Evolutionary conservation across 2,329 filamentous ascomycete genomes (phyloP).

Genomic region (Aplosporella prunicola): DNA sequence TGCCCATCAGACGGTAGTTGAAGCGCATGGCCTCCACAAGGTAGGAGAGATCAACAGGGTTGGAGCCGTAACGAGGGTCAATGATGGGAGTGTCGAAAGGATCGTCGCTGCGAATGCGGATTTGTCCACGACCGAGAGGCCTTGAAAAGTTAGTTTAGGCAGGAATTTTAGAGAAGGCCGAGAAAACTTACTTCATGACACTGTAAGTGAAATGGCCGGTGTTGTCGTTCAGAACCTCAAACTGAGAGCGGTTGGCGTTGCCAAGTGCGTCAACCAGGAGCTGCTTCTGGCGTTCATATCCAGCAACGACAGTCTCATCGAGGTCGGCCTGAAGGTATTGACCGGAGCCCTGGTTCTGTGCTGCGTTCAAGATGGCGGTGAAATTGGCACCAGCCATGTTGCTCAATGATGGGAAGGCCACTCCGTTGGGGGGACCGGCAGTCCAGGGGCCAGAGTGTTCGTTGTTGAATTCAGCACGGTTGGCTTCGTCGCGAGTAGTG

Average conservation of each 20-base stretch:
- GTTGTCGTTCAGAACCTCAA: constrained; percentile 12
- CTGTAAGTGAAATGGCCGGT: constrained; percentile 3
- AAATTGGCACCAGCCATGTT: constrained; percentile 1
- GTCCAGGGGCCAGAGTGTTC: constrained; percentile 1
- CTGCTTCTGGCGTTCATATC: constrained; percentile 7
- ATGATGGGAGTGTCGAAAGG: constrained; percentile 6
- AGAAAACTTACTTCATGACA: no score
- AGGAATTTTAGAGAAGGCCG: no score
- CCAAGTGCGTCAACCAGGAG: not conserved
- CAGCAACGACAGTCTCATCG: constrained; percentile 4
- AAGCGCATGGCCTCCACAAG: constrained; percentile 18
- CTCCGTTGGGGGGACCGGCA: constrained; percentile 7
- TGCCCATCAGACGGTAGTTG: constrained; percentile 13
- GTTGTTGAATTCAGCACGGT: not conserved
- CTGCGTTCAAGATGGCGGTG: not conserved
- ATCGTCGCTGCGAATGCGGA: constrained; percentile 14
- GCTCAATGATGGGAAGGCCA: constrained; percentile 9
- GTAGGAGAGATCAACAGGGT: constrained; percentile 17
- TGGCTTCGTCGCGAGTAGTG: not conserved
- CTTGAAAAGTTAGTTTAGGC: no score
- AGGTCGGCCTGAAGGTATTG: constrained; percentile 1
- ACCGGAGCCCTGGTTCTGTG: not conserved
- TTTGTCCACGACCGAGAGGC: constrained; percentile 19
- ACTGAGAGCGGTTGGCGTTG: constrained; percentile 4
- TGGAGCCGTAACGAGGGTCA: constrained; percentile 14